Percentiles rank a stretch among this genome's conserved stretches.
Conservation (phyloP, 2,329 filamentous ascomycete species). For the Orbilia javanica region DNA sequence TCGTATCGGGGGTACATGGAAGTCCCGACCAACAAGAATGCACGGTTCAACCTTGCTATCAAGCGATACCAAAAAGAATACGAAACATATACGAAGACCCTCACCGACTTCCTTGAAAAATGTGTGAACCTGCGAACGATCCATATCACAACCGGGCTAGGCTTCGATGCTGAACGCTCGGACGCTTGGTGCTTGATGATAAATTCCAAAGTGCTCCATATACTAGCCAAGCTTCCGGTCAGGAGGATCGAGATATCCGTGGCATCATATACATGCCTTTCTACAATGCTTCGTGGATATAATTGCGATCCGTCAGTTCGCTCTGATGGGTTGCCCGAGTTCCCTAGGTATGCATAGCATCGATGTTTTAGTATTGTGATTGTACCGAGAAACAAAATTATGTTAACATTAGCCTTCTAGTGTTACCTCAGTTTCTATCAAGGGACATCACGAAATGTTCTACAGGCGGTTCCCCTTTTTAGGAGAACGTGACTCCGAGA, state of each 20-base stretch:
- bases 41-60: background rate
- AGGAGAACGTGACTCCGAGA: too few species aligned
- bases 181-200: background rate
- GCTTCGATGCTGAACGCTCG: background rate
- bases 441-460: background rate
- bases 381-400: background rate
- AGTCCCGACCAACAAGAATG: background rate
- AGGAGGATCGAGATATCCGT: background rate
- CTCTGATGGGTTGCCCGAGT: background rate
- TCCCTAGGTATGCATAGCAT: too few species aligned
- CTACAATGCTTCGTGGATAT: background rate
- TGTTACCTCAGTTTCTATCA: background rate
- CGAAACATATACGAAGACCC: background rate
- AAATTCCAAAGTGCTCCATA: background rate
- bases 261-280: background rate
- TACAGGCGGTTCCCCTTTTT: too few species aligned
- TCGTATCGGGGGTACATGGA: background rate
- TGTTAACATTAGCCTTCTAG: background rate
- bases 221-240: background rate
- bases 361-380: too few species aligned
- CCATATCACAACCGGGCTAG: slow-evolving; percentile 5
- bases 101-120: background rate
- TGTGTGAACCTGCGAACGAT: background rate
- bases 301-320: too few species aligned
- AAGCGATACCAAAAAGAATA: slow-evolving; percentile 13